These are phyloP conservation scores for Pisolithus microcarpus DNA, from an alignment of 768 basidiomycete genomes.

Conservation along the genomic window DNA sequence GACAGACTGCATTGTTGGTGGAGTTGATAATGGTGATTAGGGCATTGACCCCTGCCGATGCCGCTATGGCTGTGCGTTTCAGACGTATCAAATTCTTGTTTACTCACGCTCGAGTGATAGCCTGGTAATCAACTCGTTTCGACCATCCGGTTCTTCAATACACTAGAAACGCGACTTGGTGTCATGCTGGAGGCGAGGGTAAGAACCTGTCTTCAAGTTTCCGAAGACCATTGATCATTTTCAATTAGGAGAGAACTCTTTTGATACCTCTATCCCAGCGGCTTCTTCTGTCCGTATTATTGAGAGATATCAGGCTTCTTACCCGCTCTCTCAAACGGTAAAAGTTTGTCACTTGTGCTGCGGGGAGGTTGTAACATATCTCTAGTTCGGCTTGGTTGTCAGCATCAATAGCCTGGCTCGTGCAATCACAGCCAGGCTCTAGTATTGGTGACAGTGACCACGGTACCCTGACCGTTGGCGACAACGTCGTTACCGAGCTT, in stretches of 20 bases:
- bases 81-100: neutral
- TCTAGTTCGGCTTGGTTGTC: constrained; percentile 22
- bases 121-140: neutral
- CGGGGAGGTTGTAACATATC: constrained; percentile 24
- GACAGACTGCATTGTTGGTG: constrained; percentile 54
- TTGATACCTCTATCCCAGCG: constrained; percentile 52
- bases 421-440: constrained; percentile 15
- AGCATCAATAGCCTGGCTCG: constrained; percentile 25
- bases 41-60: constrained; percentile 35
- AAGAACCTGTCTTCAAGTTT: constrained; percentile 1
- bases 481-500: constrained; percentile 39
- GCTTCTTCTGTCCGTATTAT: constrained; percentile 51
- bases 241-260: constrained; percentile 44
- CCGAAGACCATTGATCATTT: neutral
- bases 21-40: constrained; percentile 55
- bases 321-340: constrained; percentile 61
- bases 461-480: constrained; percentile 22
- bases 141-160: constrained; percentile 34
- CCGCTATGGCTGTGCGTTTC: constrained; percentile 31
- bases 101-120: neutral
- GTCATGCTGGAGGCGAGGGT: constrained; percentile 56
- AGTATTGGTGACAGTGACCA: constrained; percentile 18
- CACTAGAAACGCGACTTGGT: constrained; percentile 51
- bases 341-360: constrained; percentile 13
- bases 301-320: constrained; percentile 57